Conservation (phyloP, 2,329 filamentous ascomycete genomes). For the Pseudogymnoascus sp. region DNA sequence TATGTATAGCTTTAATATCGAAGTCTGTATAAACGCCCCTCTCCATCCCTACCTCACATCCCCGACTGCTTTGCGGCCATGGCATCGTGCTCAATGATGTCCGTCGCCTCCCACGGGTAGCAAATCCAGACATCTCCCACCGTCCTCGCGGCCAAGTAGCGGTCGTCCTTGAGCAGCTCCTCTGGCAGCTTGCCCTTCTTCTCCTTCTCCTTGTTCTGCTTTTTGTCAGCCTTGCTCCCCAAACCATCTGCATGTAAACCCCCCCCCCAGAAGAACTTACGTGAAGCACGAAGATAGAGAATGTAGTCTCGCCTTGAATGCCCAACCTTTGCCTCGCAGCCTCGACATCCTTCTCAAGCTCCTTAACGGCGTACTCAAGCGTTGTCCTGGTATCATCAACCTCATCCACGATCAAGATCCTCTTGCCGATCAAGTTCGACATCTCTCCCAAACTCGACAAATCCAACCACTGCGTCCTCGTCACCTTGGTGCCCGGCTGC, state of each 20-base stretch:
- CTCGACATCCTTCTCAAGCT: slow-evolving; percentile 92
- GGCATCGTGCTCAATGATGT: slow-evolving; percentile 87
- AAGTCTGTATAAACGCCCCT: background rate
- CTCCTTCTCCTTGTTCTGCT: slow-evolving; percentile 87
- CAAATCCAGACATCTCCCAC: slow-evolving; percentile 96
- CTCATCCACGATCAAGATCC: slow-evolving; percentile 87
- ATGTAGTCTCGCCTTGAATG: slow-evolving; percentile 61
- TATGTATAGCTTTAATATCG: slow-evolving; percentile 7
- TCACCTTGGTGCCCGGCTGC: slow-evolving; percentile 83
- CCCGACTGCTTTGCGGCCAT: slow-evolving; percentile 40
- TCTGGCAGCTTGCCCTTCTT: slow-evolving; percentile 84
- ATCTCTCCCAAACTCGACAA: slow-evolving; percentile 73
- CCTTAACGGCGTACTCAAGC: slow-evolving; percentile 85
- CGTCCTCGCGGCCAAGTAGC: slow-evolving; percentile 80
- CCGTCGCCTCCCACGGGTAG: slow-evolving; percentile 94
- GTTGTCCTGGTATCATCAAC: slow-evolving; percentile 94
- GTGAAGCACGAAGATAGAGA: slow-evolving; percentile 93
- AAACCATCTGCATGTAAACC: background rate
- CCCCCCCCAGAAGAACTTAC: slow-evolving; percentile 34
- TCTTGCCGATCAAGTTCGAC: slow-evolving; percentile 83
- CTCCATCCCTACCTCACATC: slow-evolving; percentile 9
- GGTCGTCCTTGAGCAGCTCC: slow-evolving; percentile 62
- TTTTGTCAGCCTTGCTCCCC: slow-evolving; percentile 13
- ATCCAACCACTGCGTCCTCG: slow-evolving; percentile 96
- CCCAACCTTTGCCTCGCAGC: slow-evolving; percentile 66